Evolutionary conservation across 176 grass and related monocot genomes (phyloP).

Genomic region (Rhynchospora breviuscula): DNA sequence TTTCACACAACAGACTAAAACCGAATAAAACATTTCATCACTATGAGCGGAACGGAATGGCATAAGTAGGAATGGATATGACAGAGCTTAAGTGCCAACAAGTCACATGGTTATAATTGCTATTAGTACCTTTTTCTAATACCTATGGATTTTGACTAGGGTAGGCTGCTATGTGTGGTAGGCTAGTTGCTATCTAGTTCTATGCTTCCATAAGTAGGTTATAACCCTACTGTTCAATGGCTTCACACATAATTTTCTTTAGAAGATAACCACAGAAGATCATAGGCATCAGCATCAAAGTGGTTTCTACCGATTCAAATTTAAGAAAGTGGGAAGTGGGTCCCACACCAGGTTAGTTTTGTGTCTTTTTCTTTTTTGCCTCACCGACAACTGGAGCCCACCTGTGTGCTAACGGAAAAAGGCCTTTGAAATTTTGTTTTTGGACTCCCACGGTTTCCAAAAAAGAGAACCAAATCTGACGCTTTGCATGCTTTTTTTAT

Average conservation of each 20-base stretch:
- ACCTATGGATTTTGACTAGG: not conserved
- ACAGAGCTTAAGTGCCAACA: not conserved
- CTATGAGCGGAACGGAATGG: not conserved
- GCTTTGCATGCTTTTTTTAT: not conserved
- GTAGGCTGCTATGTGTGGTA: not conserved
- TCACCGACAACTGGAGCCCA: not conserved
- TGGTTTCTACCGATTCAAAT: not conserved
- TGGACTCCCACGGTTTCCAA: not conserved
- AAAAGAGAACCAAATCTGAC: not conserved
- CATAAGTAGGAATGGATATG: not conserved
- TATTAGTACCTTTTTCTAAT: not conserved
- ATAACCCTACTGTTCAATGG: not conserved
- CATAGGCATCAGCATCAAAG: not conserved
- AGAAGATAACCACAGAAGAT: not conserved
- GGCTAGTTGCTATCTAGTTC: not conserved
- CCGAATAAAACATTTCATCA: not conserved
- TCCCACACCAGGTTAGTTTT: not conserved
- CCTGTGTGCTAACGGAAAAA: not conserved
- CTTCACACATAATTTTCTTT: not conserved
- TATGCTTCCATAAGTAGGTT: not conserved
- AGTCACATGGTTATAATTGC: not conserved
- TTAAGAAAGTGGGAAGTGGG: not conserved
- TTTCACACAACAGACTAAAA: too few species aligned
- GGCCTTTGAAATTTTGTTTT: not conserved
- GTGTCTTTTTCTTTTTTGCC: not conserved